These are phyloP conservation scores for Thuja plicata DNA, from an alignment of 83 land plant genomes.

Conservation along the genomic window DNA sequence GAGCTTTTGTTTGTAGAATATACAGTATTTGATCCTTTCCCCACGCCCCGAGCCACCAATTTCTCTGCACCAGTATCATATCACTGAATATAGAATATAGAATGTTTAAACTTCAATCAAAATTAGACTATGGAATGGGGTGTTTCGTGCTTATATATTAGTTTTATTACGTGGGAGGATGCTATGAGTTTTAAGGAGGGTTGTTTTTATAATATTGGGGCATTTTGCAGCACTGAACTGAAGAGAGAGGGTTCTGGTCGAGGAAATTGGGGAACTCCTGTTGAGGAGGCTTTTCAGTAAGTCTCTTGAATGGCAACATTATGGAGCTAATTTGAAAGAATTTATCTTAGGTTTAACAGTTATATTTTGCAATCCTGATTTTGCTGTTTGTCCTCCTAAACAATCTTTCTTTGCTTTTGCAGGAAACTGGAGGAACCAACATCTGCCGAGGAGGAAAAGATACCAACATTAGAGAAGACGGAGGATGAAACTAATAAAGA, in stretches of 20 bases:
- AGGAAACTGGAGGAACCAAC: conserved; percentile 20
- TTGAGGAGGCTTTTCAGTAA: conserved; percentile 29
- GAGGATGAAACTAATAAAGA: conserved; percentile 22
- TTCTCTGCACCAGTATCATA: not conserved
- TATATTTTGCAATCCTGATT: not conserved
- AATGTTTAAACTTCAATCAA: too few species aligned
- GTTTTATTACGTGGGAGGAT: not conserved
- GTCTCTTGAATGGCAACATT: not conserved
- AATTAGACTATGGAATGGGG: not conserved
- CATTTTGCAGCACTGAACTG: conserved; percentile 27
- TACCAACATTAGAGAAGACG: conserved; percentile 12
- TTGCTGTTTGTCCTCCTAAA: not conserved
- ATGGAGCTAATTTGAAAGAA: not conserved
- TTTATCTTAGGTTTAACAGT: not conserved
- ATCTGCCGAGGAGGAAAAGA: conserved; percentile 14
- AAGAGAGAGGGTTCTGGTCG: conserved; percentile 51
- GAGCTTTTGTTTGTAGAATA: not conserved
- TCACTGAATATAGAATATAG: not conserved
- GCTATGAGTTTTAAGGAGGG: not conserved
- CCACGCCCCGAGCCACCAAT: not conserved
- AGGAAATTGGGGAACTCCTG: conserved; percentile 45
- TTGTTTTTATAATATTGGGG: not conserved
- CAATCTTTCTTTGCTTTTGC: not conserved
- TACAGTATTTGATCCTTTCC: not conserved
- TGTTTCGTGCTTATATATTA: not conserved